phyloP scores from a whole-genome alignment of 139 green algal species.

The Haematococcus sp. region DNA sequence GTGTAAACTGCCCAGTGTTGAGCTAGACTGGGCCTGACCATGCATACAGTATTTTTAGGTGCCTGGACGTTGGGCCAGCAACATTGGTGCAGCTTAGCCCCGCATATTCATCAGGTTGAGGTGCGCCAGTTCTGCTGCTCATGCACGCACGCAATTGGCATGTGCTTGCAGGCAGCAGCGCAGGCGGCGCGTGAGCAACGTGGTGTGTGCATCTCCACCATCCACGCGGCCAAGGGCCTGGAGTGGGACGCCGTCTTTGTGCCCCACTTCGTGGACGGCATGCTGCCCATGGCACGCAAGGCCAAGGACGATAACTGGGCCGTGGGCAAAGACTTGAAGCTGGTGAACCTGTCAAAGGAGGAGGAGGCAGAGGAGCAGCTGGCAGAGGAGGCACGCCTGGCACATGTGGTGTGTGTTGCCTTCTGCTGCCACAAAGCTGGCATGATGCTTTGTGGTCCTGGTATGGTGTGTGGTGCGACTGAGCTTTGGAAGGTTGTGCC shows the following conservation, averaged over 20 bases:
- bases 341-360: not conserved
- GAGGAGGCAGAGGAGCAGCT: no score
- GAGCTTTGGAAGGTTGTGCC: no score
- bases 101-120: no score
- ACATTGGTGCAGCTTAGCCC: no score
- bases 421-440: no score
- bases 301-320: not conserved
- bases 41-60: no score
- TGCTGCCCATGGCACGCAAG: conserved; percentile 3
- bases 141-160: not conserved
- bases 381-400: no score
- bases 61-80: not conserved
- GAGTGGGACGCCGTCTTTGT: conserved; percentile 12
- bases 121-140: not conserved
- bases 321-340: not conserved
- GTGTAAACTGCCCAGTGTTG: no score
- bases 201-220: conserved; percentile 15
- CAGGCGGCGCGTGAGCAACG: not conserved
- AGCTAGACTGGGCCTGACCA: no score
- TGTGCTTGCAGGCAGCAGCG: not conserved
- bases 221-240: conserved; percentile 21
- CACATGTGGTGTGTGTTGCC: no score
- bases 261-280: conserved; percentile 3
- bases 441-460: no score
- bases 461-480: no score